These are phyloP conservation scores for Kwoniella sp. DNA, from an alignment of 768 basidiomycete genomes.

Conservation along the genomic window DNA sequence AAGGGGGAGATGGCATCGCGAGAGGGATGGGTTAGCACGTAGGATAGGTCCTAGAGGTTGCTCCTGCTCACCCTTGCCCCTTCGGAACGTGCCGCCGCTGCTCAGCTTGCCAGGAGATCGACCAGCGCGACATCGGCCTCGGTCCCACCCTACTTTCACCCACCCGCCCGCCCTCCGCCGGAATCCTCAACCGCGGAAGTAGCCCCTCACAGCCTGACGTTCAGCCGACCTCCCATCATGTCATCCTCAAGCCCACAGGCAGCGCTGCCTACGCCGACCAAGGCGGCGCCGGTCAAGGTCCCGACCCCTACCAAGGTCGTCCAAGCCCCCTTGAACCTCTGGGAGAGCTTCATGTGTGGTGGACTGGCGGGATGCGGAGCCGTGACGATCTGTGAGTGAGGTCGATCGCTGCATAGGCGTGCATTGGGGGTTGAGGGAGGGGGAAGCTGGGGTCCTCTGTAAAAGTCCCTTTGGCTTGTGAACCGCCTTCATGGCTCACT, in stretches of 20 bases:
- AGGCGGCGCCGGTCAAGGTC: constrained; percentile 9
- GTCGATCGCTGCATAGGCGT: neutral
- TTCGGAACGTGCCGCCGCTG: too few relatives aligned
- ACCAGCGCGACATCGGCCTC: neutral
- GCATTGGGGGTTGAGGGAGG: too few relatives aligned
- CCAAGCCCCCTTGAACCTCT: constrained; percentile 25
- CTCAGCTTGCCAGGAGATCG: neutral
- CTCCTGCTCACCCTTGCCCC: too few relatives aligned
- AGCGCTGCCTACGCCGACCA: constrained; percentile 14
- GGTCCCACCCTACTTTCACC: too few relatives aligned
- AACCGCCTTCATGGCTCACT: neutral
- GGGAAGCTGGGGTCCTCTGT: too few relatives aligned
- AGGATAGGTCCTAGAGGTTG: too few relatives aligned
- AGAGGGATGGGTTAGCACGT: too few relatives aligned
- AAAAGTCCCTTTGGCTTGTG: neutral
- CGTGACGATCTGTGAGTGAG: constrained; percentile 54
- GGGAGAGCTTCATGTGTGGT: constrained; percentile 67
- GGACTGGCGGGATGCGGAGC: constrained; percentile 88
- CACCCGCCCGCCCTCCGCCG: too few relatives aligned
- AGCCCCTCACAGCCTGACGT: too few relatives aligned
- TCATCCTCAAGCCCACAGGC: constrained; percentile 14
- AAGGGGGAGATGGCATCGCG: too few relatives aligned
- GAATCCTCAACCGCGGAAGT: too few relatives aligned
- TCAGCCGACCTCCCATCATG: constrained; percentile 1
- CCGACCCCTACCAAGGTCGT: constrained; percentile 17